Conservation (phyloP, 2,329 filamentous ascomycete species). For the Penicillium janthinellum region DNA sequence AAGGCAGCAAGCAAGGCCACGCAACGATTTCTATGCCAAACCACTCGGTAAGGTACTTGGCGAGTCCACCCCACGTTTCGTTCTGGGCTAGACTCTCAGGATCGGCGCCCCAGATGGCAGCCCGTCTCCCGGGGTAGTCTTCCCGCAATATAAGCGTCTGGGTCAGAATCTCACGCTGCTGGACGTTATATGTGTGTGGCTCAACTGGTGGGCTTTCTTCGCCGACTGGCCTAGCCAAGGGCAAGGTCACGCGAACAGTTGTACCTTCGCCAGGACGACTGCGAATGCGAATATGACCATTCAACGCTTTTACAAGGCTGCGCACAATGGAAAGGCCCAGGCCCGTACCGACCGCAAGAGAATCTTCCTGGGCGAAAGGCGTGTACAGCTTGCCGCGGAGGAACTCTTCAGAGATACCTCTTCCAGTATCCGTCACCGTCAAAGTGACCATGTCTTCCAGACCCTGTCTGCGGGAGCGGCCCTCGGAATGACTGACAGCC, state of each 20-base stretch:
- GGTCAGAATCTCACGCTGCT: slow-evolving; percentile 27
- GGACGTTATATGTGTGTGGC: slow-evolving; percentile 19
- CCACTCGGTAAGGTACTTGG: slow-evolving; percentile 40
- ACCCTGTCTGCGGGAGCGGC: slow-evolving; percentile 35
- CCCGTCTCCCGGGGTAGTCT: slow-evolving; percentile 27
- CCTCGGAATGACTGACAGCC: slow-evolving; percentile 31
- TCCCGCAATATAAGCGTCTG: slow-evolving; percentile 32
- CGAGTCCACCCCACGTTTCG: slow-evolving; percentile 31
- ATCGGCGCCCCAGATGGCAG: slow-evolving; percentile 34
- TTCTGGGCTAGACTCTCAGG: slow-evolving; percentile 21
- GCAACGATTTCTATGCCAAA: slow-evolving; percentile 39
- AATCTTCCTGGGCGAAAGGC: slow-evolving; percentile 61
- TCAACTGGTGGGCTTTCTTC: slow-evolving; percentile 28
- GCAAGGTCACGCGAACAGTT: slow-evolving; percentile 54
- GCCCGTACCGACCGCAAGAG: slow-evolving; percentile 51
- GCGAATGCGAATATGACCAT: slow-evolving; percentile 60
- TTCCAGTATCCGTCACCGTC: slow-evolving; percentile 64
- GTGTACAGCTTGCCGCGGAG: slow-evolving; percentile 62
- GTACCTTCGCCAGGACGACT: slow-evolving; percentile 59
- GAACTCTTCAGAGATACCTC: slow-evolving; percentile 66
- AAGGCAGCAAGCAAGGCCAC: slow-evolving; percentile 28
- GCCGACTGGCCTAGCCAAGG: slow-evolving; percentile 38
- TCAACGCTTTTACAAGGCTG: slow-evolving; percentile 61
- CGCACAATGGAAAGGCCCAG: slow-evolving; percentile 68
- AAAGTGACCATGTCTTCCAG: slow-evolving; percentile 41